Conservation (phyloP, 179 eudicot genomes). For the Nepenthes alata region DNA sequence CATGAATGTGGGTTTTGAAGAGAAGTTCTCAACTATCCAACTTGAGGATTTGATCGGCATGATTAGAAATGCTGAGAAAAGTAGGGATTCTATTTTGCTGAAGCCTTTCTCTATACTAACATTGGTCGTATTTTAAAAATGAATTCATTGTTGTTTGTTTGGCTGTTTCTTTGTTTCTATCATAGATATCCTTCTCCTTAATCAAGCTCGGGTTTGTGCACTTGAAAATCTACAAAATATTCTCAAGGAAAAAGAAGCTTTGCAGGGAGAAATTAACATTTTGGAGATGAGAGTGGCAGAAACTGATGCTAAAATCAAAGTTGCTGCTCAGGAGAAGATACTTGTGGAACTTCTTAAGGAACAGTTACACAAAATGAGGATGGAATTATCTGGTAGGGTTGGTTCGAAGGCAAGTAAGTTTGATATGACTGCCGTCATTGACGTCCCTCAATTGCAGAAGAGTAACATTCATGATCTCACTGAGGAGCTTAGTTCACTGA, state of each 20-base stretch:
- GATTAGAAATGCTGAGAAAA: slow-evolving; percentile 88
- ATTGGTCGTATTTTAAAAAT: slow-evolving; percentile 1
- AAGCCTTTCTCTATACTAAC: background rate
- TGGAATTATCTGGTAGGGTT: slow-evolving; percentile 38
- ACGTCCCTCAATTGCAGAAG: slow-evolving; percentile 18
- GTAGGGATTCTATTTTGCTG: slow-evolving; percentile 29
- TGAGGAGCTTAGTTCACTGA: slow-evolving; percentile 58
- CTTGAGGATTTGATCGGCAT: slow-evolving; percentile 66
- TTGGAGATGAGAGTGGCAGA: slow-evolving; percentile 77
- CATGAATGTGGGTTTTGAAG: slow-evolving; percentile 23
- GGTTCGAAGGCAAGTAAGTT: slow-evolving; percentile 14
- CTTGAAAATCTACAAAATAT: slow-evolving; percentile 68
- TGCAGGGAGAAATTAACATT: slow-evolving; percentile 66
- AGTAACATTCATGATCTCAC: slow-evolving; percentile 19
- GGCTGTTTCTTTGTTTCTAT: slow-evolving; percentile 1
- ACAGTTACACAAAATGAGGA: slow-evolving; percentile 53
- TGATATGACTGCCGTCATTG: slow-evolving; percentile 13
- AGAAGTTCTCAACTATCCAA: slow-evolving; percentile 30
- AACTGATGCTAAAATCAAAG: slow-evolving; percentile 64
- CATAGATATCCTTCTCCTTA: slow-evolving; percentile 73
- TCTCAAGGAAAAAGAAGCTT: slow-evolving; percentile 55
- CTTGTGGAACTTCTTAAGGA: slow-evolving; percentile 62
- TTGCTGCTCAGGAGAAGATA: slow-evolving; percentile 68
- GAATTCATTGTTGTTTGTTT: background rate
- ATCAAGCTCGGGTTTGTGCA: slow-evolving; percentile 79